Base-by-base conservation (phyloP, 78 protist genomes). In the Corallochytrium limacisporum region DNA sequence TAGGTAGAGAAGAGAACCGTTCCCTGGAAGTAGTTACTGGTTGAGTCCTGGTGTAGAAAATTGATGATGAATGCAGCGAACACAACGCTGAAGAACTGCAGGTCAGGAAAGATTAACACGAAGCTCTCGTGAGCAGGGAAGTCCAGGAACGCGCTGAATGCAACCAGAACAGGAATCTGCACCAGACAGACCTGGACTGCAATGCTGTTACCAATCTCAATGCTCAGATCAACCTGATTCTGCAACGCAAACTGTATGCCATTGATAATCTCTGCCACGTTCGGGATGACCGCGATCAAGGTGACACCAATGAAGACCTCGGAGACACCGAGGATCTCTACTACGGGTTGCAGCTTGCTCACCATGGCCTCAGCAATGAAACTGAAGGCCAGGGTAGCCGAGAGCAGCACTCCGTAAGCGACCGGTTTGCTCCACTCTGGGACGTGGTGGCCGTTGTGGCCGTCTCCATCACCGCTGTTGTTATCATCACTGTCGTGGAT, bases 1-100 rank as follows among this genome's bases (percentile, higher is more conserved):
- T 83, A 83, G 43, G 74, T 33, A 26, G 72, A 50, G 15, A 65
- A 55, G 8, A 85, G 28, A 33, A 70, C 78, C 16, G 74, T 46
- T 33, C 91, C 91, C 66, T 77, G 69, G 29, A 85, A 85, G 57
- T 85, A 85, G 51, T 85, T 85, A 51, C 78, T 60, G 35, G 55
- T 46, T 20, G 86, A 86, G 61, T 81, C 78, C 22, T 65, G 28
- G 20, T 70, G 59, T 12, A 75, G 54, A 10, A 74, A 62, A 57
- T 60, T 80, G 75, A 75, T 57, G 48, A 85, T 66, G 20, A 76
- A 31, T 0, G 72, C 86, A 24, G 78, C 56, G 10, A 80, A 39
- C 56, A 81, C 46, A 4, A 85, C 79, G 2, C 78, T 77, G 38
- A 71, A 80, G 40, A 81, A 53, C 43, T 85, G 69, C 57, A 85